Evolutionary conservation across 2,329 filamentous ascomycete genomes (phyloP).

Genomic region (Pseudocercospora fuligena): DNA sequence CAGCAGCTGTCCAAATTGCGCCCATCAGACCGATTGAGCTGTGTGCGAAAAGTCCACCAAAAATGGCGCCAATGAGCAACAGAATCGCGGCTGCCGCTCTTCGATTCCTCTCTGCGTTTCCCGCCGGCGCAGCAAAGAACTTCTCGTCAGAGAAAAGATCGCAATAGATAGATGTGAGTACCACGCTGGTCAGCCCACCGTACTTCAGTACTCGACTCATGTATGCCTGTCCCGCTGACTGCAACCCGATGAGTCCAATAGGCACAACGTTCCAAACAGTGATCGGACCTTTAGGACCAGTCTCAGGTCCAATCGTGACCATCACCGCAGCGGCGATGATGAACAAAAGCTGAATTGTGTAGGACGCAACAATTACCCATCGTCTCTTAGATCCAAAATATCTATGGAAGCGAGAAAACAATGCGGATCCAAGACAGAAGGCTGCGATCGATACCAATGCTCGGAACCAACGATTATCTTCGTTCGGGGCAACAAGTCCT

Average conservation of each 20-base stretch:
- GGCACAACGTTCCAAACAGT: conserved; percentile 61
- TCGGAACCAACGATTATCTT: conserved; percentile 68
- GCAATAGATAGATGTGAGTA: conserved; percentile 81
- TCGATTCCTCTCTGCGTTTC: conserved; percentile 60
- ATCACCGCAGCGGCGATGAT: conserved; percentile 48
- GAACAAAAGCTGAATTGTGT: conserved; percentile 48
- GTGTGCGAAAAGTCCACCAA: conserved; percentile 61
- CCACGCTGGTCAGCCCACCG: conserved; percentile 75
- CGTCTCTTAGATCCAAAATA: conserved; percentile 64
- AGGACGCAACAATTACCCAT: conserved; percentile 63
- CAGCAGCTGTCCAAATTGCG: conserved; percentile 55
- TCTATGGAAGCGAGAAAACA: conserved; percentile 72
- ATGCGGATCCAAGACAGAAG: conserved; percentile 74
- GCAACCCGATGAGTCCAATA: conserved; percentile 73
- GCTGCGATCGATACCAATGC: conserved; percentile 70
- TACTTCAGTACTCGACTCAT: conserved; percentile 71
- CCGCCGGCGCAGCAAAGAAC: conserved; percentile 47
- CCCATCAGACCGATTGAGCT: conserved; percentile 57
- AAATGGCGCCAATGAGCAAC: conserved; percentile 59
- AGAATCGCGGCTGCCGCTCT: conserved; percentile 56
- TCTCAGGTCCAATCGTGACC: conserved; percentile 44
- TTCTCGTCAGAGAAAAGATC: conserved; percentile 73
- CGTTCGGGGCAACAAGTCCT: conserved; percentile 61
- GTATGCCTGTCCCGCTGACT: conserved; percentile 79
- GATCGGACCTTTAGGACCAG: conserved; percentile 26